phyloP scores from a whole-genome alignment of 2,329 filamentous ascomycete genomes.

The Fusarium incarnatum region DNA sequence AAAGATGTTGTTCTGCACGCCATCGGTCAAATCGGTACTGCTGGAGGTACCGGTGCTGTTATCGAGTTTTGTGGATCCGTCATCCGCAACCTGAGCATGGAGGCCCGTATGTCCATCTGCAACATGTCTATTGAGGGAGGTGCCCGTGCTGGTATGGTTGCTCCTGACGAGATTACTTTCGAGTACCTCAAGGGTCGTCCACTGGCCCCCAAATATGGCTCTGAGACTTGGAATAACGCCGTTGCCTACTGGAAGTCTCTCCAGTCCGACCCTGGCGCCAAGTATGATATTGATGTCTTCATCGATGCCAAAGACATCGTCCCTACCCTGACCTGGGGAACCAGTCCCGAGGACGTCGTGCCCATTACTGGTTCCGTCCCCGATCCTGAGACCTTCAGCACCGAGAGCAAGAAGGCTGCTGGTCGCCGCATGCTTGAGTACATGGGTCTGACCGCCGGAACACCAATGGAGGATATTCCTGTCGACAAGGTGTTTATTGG shows the following conservation, averaged over 20 bases:
- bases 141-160: conserved; percentile 95
- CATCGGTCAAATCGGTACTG: conserved; percentile 94
- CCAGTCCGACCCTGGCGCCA: conserved; percentile 86
- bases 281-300: conserved; percentile 89
- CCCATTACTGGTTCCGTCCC: conserved; percentile 93
- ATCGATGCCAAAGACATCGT: conserved; percentile 93
- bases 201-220: conserved; percentile 85
- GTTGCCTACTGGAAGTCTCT: conserved; percentile 88
- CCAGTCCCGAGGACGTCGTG: conserved; percentile 95
- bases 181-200: conserved; percentile 94
- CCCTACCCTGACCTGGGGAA: conserved; percentile 96
- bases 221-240: conserved; percentile 90
- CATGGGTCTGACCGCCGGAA: conserved; percentile 91
- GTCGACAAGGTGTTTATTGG: conserved; percentile 98
- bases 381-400: conserved; percentile 86
- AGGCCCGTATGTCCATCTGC: conserved; percentile 98
- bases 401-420: conserved; percentile 81
- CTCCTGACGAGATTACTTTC: conserved; percentile 92
- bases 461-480: conserved; percentile 88
- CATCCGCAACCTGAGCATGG: conserved; percentile 90
- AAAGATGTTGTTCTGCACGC: conserved; percentile 95
- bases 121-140: conserved; percentile 99
- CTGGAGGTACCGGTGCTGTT: conserved; percentile 91
- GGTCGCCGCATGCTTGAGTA: conserved; percentile 90
- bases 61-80: conserved; percentile 98